These are phyloP conservation scores for Heliamphora pulchella DNA, from an alignment of 179 eudicot genomes.

Conservation along the genomic window DNA sequence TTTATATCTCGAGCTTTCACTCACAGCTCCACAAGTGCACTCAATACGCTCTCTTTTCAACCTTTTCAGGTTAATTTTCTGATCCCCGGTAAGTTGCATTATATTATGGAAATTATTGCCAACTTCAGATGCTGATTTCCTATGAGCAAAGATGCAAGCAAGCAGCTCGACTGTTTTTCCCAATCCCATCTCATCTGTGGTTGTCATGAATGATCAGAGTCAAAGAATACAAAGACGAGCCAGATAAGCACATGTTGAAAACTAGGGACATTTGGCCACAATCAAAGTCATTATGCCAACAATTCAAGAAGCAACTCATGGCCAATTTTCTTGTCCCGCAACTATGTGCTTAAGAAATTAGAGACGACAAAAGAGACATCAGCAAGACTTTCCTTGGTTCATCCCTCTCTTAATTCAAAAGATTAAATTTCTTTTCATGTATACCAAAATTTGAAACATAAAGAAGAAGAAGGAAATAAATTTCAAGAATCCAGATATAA, in stretches of 20 bases:
- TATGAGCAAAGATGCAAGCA: slow-evolving; percentile 79
- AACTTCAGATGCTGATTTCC: slow-evolving; percentile 46
- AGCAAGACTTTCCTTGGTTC: not conserved
- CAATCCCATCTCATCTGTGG: slow-evolving; percentile 96
- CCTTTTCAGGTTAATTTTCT: slow-evolving; percentile 46
- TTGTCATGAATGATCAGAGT: slow-evolving; percentile 14
- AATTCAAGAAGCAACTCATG: not conserved
- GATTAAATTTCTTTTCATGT: not conserved
- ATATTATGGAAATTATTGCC: slow-evolving; percentile 22
- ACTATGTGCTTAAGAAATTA: not conserved
- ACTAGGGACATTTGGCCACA: not conserved
- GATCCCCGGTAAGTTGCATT: slow-evolving; percentile 27
- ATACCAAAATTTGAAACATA: not conserved
- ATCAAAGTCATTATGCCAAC: not conserved
- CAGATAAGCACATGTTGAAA: slow-evolving; percentile 8
- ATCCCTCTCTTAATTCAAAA: not conserved
- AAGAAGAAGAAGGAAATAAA: not conserved
- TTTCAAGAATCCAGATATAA: not conserved
- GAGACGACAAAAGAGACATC: not conserved
- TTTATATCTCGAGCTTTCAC: slow-evolving; percentile 64
- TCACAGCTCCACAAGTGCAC: slow-evolving; percentile 89
- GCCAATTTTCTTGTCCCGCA: not conserved
- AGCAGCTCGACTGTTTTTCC: slow-evolving; percentile 98
- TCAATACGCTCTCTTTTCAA: slow-evolving; percentile 89
- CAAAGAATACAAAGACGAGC: slow-evolving; percentile 10